Conservation (phyloP, 768 basidiomycete species). For the Serendipita sp. region DNA sequence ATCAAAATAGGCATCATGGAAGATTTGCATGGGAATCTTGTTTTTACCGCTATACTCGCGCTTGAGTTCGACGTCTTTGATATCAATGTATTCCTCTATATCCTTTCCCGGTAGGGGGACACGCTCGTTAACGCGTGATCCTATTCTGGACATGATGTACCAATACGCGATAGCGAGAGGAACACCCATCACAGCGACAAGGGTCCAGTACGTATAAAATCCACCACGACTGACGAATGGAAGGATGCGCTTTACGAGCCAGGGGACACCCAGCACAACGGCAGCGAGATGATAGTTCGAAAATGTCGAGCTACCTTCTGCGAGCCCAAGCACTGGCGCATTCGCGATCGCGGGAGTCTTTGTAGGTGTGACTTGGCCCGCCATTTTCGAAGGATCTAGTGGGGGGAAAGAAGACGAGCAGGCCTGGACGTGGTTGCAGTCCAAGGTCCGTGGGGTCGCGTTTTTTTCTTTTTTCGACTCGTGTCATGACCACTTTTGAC, state of each 20-base stretch:
- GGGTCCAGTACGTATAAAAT: slow-evolving; percentile 71
- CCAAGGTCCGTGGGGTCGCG: too few species aligned
- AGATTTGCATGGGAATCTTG: slow-evolving; percentile 95
- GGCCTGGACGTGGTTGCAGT: too few species aligned
- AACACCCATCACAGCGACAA: slow-evolving; percentile 54
- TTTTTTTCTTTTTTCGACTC: too few species aligned
- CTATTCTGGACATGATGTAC: slow-evolving; percentile 71
- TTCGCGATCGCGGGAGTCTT: slow-evolving; percentile 66
- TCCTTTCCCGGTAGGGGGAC: slow-evolving; percentile 69
- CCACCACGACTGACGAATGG: slow-evolving; percentile 75
- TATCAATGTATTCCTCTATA: slow-evolving; percentile 79
- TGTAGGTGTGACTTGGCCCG: slow-evolving; percentile 24
- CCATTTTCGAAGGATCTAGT: background rate
- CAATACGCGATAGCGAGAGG: slow-evolving; percentile 81
- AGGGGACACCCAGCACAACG: slow-evolving; percentile 66
- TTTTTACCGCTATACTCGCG: slow-evolving; percentile 62
- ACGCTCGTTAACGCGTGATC: slow-evolving; percentile 69
- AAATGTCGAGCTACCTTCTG: slow-evolving; percentile 76
- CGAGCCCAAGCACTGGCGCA: slow-evolving; percentile 64
- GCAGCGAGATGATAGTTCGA: slow-evolving; percentile 64
- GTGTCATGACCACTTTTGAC: too few species aligned
- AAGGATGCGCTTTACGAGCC: slow-evolving; percentile 62
- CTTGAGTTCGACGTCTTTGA: slow-evolving; percentile 73
- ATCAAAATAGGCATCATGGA: slow-evolving; percentile 96
- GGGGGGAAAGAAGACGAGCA: too few species aligned